Evolutionary conservation across 2,329 filamentous ascomycete species (phyloP).

Genomic region (Fusarium sulawesiense): DNA sequence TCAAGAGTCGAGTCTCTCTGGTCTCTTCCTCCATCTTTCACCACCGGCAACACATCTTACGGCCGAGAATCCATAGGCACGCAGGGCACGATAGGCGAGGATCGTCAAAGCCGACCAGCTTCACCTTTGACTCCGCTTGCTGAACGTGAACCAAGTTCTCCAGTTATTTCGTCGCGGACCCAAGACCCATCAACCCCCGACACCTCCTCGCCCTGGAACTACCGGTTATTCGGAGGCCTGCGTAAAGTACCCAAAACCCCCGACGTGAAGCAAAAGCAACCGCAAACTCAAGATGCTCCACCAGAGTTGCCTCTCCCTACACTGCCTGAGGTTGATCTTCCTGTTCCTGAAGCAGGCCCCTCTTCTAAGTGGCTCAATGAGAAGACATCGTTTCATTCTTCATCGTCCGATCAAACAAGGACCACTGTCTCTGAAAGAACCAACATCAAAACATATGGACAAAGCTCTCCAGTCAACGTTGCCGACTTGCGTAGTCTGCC

Average conservation of each 20-base stretch:
- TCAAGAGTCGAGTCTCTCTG: constrained; percentile 49
- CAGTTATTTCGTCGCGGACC: constrained; percentile 28
- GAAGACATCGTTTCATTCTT: constrained; percentile 44
- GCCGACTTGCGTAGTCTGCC: constrained; percentile 55
- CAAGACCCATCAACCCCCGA: constrained; percentile 31
- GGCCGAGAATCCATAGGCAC: constrained; percentile 60
- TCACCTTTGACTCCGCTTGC: constrained; percentile 62
- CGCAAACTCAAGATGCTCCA: constrained; percentile 43
- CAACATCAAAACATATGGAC: constrained; percentile 66
- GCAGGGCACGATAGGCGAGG: constrained; percentile 60
- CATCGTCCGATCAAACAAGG: constrained; percentile 48
- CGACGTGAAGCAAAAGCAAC: constrained; percentile 57
- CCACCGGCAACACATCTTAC: constrained; percentile 61
- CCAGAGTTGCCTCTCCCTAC: constrained; percentile 46
- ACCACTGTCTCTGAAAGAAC: constrained; percentile 63
- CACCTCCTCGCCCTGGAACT: constrained; percentile 61
- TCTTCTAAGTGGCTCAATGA: constrained; percentile 37
- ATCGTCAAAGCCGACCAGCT: constrained; percentile 60
- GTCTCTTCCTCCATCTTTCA: constrained; percentile 59
- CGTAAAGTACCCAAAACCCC: constrained; percentile 59
- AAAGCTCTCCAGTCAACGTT: constrained; percentile 54
- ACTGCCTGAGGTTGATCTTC: constrained; percentile 46
- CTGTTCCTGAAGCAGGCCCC: constrained; percentile 33
- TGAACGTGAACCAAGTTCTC: constrained; percentile 51
- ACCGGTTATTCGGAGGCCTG: constrained; percentile 65